Base-by-base conservation (phyloP, 1,139 yeast genomes). In the Magnusiomyces sp. region DNA sequence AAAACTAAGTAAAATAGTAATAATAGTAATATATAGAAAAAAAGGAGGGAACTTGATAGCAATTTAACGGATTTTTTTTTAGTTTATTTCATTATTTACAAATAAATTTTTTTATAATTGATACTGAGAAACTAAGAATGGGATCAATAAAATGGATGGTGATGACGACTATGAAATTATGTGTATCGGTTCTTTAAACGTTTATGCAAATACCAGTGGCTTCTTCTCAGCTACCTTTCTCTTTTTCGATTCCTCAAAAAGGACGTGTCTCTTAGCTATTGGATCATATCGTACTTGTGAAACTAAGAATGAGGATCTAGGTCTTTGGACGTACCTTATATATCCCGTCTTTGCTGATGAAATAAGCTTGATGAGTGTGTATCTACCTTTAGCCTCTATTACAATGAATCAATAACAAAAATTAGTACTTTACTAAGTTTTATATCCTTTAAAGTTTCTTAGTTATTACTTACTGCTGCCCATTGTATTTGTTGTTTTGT, bases 221-320 rank as follows among this genome's bases (percentile, higher is more conserved):
- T 64, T 76, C 46, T 55, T 74, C 59, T 81, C 89, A 5, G 88
- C 83, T 40, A 84, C 80, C 62, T 81, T 80, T 68, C 98, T 80
- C 75, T 87, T 88, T 67, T 86, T 85, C 52, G 84, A 79, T 67
- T 92, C 98, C 32, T 81, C 79, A 71, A 92, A 92, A 56, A 92
- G 73, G 50, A 94, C 95, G 70, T 89, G 97, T 56, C 85, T 75
- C 62, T 79, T 74, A 13, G 79, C 88, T 52, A 43, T 10, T 10
- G 97, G 97, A 65, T 92, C 98, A 65, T 92, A 92, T 62, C 95
- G 77, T 46, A 90, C 84, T 65, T 88, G 92, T 49, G 81, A 81
- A 57, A 90, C 81, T 53, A 79, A 72, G 45, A 86, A 86, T 5
- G 95, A 80, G 47, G 85, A 80, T 71, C 97, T 81, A 49, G 92